Evolutionary conservation across 2,329 filamentous ascomycete species (phyloP), one percentile per base, ranked within the genome.

Genomic region (Amauroascus niger): DNA sequence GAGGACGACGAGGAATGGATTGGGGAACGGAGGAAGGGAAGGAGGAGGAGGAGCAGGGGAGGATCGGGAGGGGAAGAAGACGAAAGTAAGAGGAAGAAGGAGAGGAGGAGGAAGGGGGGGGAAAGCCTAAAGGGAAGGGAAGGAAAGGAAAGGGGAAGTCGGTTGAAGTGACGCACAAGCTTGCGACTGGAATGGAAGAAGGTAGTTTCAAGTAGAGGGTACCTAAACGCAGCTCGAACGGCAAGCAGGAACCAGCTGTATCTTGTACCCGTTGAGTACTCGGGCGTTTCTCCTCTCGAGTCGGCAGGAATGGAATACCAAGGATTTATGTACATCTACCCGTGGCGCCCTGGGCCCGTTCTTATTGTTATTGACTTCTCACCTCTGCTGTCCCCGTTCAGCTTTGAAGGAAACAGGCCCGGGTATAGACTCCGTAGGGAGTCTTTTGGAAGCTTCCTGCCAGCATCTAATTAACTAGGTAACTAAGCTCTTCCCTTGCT

Each of bases 161-260:
- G 20, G 24, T 24, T 35, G 33, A 40, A 32, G 24, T 33, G 30
- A n/a, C n/a, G n/a, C n/a, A n/a, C n/a, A 40, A 49, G 47, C 33
- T 39, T 40, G 35, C 20, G 16, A n/a, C 45, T n/a, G 40, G 30
- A 50, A n/a, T 45, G 30, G 26, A 22, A 40, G 47, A 26, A 39
- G 45, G 50, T 55, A 49, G 39, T 18, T 41, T 37, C 50, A 46
- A 22, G 33, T 45, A 53, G 28, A 18, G 18, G 46, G 39, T 44
- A 53, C 33, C 18, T 44, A 9, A 5, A 32, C 14, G 6, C n/a
- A 28, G 47, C 20, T 16, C 47, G 22, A 14, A 28, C 35, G 18
- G 13, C 47, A 26, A 22, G 47, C 47, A 30, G 33, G 33, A 35
- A 13, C 33, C 2, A n/a, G 18, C 33, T 13, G 47, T 49, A 49